A percentile compares a stretch with the other conserved stretches of the same genome.
These are phyloP conservation scores for Blastobotrys muscicola DNA, from an alignment of 805 yeast species.

Conservation along the genomic window DNA sequence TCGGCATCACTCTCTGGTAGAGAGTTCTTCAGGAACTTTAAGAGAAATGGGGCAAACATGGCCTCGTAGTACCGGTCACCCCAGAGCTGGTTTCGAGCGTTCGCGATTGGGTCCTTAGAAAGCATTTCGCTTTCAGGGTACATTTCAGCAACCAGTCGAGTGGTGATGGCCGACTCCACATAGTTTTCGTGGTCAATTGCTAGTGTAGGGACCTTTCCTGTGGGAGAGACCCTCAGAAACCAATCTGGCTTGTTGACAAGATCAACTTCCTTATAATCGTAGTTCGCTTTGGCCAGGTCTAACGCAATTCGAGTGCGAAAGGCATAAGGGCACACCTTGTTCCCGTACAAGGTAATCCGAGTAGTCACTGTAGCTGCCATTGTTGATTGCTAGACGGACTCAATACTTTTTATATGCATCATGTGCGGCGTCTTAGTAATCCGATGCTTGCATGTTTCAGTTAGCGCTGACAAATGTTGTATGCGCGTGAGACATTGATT, in stretches of 20 bases:
- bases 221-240: conserved; percentile 15
- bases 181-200: conserved; percentile 16
- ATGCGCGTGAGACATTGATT: too few species aligned
- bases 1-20: too few species aligned
- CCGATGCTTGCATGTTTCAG: too few species aligned
- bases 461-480: too few species aligned
- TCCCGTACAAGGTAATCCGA: too few species aligned
- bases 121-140: conserved; percentile 17
- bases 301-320: conserved; percentile 24
- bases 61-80: conserved; percentile 17
- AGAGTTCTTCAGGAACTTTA: too few species aligned
- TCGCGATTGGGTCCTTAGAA: conserved; percentile 12
- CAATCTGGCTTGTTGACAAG: conserved; percentile 23
- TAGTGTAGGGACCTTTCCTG: too few species aligned
- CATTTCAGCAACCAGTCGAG: conserved; percentile 20
- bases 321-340: conserved; percentile 21
- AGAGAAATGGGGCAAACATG: conserved; percentile 3
- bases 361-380: too few species aligned
- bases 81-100: conserved; percentile 17
- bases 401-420: too few species aligned
- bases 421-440: too few species aligned
- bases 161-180: conserved; percentile 20
- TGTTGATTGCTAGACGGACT: too few species aligned
- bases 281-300: conserved; percentile 19
- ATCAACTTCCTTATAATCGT: conserved; percentile 20